These are phyloP conservation scores for Mallotus nudiflorus DNA, from an alignment of 345 rosid species.

Conservation along the genomic window DNA sequence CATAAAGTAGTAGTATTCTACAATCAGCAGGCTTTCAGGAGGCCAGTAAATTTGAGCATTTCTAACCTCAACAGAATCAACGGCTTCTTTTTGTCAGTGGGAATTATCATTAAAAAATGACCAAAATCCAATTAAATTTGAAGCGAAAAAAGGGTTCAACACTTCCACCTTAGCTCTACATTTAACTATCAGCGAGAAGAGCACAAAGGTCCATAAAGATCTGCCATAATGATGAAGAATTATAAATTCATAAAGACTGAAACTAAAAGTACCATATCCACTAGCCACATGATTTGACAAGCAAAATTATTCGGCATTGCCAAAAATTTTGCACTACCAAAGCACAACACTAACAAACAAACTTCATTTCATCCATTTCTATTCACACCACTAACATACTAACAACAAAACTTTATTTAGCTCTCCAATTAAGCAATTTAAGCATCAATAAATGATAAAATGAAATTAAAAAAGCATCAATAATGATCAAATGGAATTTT, in stretches of 20 bases:
- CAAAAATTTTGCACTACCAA: not conserved
- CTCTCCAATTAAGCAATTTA: too few species aligned
- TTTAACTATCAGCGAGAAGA: not conserved
- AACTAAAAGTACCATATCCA: not conserved
- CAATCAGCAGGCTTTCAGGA: not conserved
- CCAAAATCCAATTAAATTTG: not conserved
- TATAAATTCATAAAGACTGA: not conserved
- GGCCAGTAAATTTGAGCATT: not conserved
- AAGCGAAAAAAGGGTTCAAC: too few species aligned
- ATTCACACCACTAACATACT: constrained; percentile 7
- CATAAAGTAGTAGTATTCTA: not conserved
- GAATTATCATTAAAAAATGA: not conserved
- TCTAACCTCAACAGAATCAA: not conserved
- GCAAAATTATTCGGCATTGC: too few species aligned
- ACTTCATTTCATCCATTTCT: too few species aligned
- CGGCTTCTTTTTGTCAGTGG: not conserved
- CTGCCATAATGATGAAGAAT: not conserved
- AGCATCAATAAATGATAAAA: not conserved
- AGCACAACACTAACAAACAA: not conserved
- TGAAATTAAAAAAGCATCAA: constrained; percentile 3
- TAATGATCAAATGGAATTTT: not conserved
- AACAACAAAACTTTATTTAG: constrained; percentile 1
- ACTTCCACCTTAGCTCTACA: not conserved
- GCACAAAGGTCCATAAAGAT: not conserved
- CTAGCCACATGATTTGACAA: not conserved